These are phyloP conservation scores for Boletus coccyginus DNA, from an alignment of 768 basidiomycete species.

Conservation along the genomic window DNA sequence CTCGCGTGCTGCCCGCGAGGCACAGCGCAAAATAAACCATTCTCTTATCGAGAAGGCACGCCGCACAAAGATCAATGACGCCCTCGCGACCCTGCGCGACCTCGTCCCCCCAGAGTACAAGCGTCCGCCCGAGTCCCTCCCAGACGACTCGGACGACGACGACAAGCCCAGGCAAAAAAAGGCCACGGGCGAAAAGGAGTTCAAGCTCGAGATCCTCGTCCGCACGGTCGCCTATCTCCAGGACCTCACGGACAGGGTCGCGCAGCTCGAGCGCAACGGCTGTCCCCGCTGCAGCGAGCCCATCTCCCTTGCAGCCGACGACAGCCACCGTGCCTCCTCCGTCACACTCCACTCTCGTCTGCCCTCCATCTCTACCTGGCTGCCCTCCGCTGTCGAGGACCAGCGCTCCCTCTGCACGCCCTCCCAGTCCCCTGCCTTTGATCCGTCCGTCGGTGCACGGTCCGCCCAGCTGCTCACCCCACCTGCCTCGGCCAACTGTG, in stretches of 20 bases:
- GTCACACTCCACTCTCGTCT: slow-evolving; percentile 37
- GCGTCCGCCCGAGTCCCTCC: slow-evolving; percentile 25
- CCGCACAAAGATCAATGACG: slow-evolving; percentile 94
- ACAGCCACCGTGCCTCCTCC: too few relatives aligned
- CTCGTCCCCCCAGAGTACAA: slow-evolving; percentile 69
- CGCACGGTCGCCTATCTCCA: slow-evolving; percentile 78
- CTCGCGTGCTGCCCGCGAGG: slow-evolving; percentile 77
- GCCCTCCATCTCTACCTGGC: slow-evolving; percentile 70
- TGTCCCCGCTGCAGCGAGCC: slow-evolving; percentile 23
- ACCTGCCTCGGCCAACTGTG: slow-evolving; percentile 52
- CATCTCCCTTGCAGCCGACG: slow-evolving; percentile 7
- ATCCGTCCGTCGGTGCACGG: too few relatives aligned
- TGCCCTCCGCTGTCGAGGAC: slow-evolving; percentile 35
- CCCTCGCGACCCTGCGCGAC: slow-evolving; percentile 69
- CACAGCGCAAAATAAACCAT: slow-evolving; percentile 89
- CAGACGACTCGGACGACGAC: slow-evolving; percentile 32
- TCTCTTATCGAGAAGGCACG: slow-evolving; percentile 92
- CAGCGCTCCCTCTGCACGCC: slow-evolving; percentile 26
- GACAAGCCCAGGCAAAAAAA: slow-evolving; percentile 29
- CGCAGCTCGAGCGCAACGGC: slow-evolving; percentile 36
- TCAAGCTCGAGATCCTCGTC: slow-evolving; percentile 88
- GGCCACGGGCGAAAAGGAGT: slow-evolving; percentile 64
- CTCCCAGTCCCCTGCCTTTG: too few relatives aligned
- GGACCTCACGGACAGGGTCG: slow-evolving; percentile 59
- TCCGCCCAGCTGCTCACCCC: slow-evolving; percentile 48